A percentile compares a stretch with the other conserved stretches of the same genome.
Conservation (phyloP, 1,284 basidiomycete species). For the Fomitopsis schrenkii region DNA sequence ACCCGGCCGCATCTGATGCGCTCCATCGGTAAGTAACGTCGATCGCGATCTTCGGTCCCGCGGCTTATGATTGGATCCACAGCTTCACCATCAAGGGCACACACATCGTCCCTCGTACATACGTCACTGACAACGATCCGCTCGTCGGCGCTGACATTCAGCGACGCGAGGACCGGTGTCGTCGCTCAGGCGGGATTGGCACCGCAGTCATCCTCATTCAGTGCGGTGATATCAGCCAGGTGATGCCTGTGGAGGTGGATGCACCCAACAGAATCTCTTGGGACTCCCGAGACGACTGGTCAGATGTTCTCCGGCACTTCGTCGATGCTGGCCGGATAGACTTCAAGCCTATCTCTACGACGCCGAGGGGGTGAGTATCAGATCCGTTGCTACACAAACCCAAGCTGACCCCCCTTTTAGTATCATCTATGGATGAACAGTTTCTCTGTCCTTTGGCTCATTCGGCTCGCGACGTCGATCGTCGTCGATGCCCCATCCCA, state of each 20-base stretch:
- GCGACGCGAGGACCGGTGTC: constrained; percentile 71
- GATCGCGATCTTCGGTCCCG: neutral
- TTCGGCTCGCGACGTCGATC: constrained; percentile 12
- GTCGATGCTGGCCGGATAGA: constrained; percentile 69
- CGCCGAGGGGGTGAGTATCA: constrained; percentile 59
- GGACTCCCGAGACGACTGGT: constrained; percentile 72
- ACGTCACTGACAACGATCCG: constrained; percentile 61
- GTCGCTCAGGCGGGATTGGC: constrained; percentile 67
- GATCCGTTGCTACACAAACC: neutral
- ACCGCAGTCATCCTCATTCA: constrained; percentile 69
- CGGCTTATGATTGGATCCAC: constrained; percentile 14
- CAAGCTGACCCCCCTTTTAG: constrained; percentile 16
- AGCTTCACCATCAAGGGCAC: constrained; percentile 66
- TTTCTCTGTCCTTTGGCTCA: neutral
- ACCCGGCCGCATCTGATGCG: constrained; percentile 46
- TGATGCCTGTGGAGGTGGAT: constrained; percentile 81
- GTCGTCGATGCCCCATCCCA: constrained; percentile 1
- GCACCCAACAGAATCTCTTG: constrained; percentile 67
- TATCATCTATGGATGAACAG: constrained; percentile 34
- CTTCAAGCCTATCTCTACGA: constrained; percentile 75
- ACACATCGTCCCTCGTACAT: constrained; percentile 64
- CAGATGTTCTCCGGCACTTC: constrained; percentile 59
- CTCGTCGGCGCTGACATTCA: constrained; percentile 70
- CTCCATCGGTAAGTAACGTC: constrained; percentile 52
- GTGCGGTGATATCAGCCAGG: constrained; percentile 68